Conservation (phyloP, 805 yeast species). For the Candida multigemmis region DNA sequence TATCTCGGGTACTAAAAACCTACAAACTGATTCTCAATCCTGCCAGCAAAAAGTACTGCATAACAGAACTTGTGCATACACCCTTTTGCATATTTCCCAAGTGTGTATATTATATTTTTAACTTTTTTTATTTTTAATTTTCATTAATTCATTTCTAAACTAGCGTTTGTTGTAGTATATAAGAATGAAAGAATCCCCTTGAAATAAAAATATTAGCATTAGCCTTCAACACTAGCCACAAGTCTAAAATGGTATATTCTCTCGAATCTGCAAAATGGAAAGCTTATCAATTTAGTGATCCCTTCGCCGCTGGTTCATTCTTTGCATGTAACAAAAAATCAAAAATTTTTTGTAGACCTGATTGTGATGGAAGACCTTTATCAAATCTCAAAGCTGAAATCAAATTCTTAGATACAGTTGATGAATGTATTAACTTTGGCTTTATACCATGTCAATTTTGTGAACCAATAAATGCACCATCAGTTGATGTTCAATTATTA, state of each 20-base stretch:
- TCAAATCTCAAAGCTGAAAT: conserved; percentile 37
- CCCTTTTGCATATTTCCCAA: neutral
- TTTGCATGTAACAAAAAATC: conserved; percentile 38
- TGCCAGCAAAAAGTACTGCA: neutral
- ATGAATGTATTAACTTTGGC: conserved; percentile 37
- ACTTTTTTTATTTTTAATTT: neutral
- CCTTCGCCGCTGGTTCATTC: conserved; percentile 54
- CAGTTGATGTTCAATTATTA: conserved; percentile 37
- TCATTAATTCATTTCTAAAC: neutral
- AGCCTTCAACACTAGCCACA: neutral
- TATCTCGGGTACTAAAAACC: too few species aligned
- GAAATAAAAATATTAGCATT: neutral
- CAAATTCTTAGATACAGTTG: conserved; percentile 29
- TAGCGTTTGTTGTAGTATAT: neutral
- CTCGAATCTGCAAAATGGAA: conserved; percentile 44
- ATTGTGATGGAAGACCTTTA: conserved; percentile 45
- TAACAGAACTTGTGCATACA: too few species aligned
- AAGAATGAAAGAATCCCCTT: conserved; percentile 1
- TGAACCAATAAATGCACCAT: conserved; percentile 39
- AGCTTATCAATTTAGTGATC: conserved; percentile 59
- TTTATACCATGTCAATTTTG: conserved; percentile 47
- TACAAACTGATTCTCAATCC: neutral
- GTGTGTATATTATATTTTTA: neutral
- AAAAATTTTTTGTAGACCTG: conserved; percentile 54
- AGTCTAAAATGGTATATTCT: conserved; percentile 25